phyloP scores from a whole-genome alignment of 176 grass and related monocot species.

The Urochloa ruziziensis region DNA sequence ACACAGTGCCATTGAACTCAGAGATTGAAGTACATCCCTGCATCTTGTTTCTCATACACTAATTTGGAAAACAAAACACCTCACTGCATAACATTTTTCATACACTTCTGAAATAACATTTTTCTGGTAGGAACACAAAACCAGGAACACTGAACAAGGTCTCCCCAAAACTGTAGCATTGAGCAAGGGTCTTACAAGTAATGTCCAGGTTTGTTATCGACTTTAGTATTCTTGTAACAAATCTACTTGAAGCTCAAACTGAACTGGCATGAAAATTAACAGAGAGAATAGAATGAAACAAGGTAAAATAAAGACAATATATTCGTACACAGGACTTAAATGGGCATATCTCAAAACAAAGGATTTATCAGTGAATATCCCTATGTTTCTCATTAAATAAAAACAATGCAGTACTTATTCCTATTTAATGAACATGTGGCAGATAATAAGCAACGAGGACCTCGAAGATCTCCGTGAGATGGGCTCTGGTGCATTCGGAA shows the following conservation, averaged over 20 bases:
- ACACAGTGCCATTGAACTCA: constrained; percentile 7
- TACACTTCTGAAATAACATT: constrained; percentile 12
- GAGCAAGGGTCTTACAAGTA: constrained; percentile 48
- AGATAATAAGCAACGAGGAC: constrained; percentile 89
- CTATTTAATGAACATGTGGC: constrained; percentile 21
- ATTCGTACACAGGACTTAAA: not conserved
- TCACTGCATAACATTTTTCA: not conserved
- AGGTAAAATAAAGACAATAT: not conserved
- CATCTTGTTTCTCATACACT: constrained; percentile 4
- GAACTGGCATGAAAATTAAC: not conserved
- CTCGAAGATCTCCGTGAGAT: constrained; percentile 91
- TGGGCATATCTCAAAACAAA: not conserved
- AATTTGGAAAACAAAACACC: not conserved
- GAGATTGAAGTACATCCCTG: constrained; percentile 48
- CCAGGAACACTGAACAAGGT: constrained; percentile 39
- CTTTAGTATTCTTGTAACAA: constrained; percentile 15
- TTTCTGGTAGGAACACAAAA: constrained; percentile 45
- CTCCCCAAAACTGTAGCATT: constrained; percentile 34
- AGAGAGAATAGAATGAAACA: not conserved
- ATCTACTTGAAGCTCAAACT: constrained; percentile 5
- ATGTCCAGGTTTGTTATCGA: constrained; percentile 65
- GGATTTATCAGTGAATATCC: not conserved
- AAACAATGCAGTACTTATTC: not conserved
- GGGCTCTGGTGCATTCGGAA: constrained; percentile 87
- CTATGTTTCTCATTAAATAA: not conserved